These are phyloP conservation scores for Saksenaea vasiformis DNA, from an alignment of 371 early-diverging fungal species.

Conservation along the genomic window DNA sequence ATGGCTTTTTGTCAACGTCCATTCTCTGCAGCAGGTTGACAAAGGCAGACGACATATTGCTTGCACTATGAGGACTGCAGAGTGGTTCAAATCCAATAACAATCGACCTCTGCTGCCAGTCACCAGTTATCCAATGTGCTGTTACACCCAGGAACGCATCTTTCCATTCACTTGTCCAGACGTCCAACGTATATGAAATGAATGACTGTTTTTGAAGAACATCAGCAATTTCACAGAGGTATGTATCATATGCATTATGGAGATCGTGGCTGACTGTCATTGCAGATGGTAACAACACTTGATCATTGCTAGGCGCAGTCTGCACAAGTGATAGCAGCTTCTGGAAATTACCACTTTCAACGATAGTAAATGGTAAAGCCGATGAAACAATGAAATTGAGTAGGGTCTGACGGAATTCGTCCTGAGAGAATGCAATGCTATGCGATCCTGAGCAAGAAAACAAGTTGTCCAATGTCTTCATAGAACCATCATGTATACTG, in stretches of 20 bases:
- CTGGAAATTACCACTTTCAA: too few species aligned
- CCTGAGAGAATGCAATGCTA: too few species aligned
- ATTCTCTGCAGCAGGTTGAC: too few species aligned
- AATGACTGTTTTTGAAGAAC: too few species aligned
- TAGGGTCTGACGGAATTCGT: too few species aligned
- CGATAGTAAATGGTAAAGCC: too few species aligned
- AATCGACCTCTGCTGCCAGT: conserved; percentile 19
- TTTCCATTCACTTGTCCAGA: conserved; percentile 22
- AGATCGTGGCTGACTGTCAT: not conserved
- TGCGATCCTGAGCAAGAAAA: too few species aligned
- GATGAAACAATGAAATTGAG: too few species aligned
- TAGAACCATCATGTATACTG: not conserved
- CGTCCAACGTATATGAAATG: conserved; percentile 27
- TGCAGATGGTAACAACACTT: not conserved
- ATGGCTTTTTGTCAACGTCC: conserved; percentile 12
- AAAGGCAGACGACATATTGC: conserved; percentile 16
- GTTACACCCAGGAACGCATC: conserved; percentile 19
- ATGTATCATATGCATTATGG: not conserved
- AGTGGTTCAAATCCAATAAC: conserved; percentile 21
- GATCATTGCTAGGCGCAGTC: too few species aligned
- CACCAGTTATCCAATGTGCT: conserved; percentile 23
- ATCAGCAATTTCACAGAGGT: too few species aligned
- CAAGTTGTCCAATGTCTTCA: too few species aligned
- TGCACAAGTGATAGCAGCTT: too few species aligned
- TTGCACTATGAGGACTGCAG: conserved; percentile 12